Conservation (phyloP, 2,329 filamentous ascomycete genomes). For the Beauveria sp. region DNA sequence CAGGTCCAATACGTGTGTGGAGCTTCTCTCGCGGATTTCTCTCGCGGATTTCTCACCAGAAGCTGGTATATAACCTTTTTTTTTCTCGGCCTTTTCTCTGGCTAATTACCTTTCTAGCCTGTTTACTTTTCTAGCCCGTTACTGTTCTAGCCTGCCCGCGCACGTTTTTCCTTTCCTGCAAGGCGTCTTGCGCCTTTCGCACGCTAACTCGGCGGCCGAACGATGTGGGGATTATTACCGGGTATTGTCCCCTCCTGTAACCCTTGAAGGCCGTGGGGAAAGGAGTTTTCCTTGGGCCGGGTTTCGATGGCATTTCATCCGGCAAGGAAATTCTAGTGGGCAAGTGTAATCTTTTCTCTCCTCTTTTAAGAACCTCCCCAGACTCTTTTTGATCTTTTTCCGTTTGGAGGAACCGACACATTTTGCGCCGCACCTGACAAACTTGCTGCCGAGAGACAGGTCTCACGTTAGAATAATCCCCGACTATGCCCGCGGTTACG, state of each 20-base stretch:
- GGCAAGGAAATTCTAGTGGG: neutral
- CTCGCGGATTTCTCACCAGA: no score
- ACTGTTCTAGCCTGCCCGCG: neutral
- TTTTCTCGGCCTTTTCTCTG: no score
- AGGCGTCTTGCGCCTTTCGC: neutral
- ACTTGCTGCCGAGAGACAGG: neutral
- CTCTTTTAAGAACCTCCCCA: neutral
- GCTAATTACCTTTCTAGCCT: no score
- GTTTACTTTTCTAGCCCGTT: no score
- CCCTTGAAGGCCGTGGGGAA: neutral
- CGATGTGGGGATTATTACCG: neutral
- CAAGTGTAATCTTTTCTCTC: neutral
- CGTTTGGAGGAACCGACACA: no score
- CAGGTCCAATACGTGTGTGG: no score
- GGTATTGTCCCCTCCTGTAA: neutral
- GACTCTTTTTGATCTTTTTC: no score
- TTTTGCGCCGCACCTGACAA: neutral
- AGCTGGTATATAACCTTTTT: no score
- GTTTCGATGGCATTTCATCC: neutral
- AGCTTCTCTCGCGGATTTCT: no score
- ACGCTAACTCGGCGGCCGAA: neutral
- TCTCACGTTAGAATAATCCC: neutral
- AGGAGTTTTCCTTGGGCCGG: neutral
- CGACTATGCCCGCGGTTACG: neutral
- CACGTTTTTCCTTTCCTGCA: neutral